These are phyloP conservation scores for Ochetophila trinervis DNA, from an alignment of 306 rosid species.

Conservation along the genomic window DNA sequence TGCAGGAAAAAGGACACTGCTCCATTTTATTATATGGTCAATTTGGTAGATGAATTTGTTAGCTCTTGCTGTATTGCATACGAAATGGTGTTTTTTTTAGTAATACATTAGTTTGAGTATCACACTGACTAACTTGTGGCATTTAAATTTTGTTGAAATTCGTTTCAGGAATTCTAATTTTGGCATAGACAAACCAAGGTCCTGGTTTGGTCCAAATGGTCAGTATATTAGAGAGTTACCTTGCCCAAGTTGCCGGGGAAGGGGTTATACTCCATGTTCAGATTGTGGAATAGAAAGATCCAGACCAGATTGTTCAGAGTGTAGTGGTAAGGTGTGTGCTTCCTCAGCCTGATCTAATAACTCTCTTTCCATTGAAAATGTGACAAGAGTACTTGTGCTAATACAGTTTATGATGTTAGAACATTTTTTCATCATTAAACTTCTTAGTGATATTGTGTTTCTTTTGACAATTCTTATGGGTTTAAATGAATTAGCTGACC, in stretches of 20 bases:
- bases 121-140: background rate
- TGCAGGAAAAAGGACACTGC: no score
- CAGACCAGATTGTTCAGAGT: constrained; percentile 72
- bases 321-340: constrained; percentile 69
- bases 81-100: background rate
- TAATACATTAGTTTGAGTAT: no score
- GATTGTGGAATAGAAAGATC: constrained; percentile 92
- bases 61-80: background rate
- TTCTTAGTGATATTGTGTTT: background rate
- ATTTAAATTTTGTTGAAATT: constrained; percentile 1
- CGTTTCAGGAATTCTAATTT: constrained; percentile 51
- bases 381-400: background rate
- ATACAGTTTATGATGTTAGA: background rate
- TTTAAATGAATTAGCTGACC: background rate
- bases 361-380: background rate
- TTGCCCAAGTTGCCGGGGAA: constrained; percentile 92
- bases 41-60: no score
- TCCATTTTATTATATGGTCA: no score
- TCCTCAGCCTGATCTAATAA: background rate
- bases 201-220: constrained; percentile 93
- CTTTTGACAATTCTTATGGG: background rate
- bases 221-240: constrained; percentile 91
- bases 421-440: background rate
- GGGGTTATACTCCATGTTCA: constrained; percentile 92
- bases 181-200: constrained; percentile 47